Percentiles rank a stretch among this genome's conserved stretches.
phyloP scores from a whole-genome alignment of 345 rosid species.

The Carallia brachiata region DNA sequence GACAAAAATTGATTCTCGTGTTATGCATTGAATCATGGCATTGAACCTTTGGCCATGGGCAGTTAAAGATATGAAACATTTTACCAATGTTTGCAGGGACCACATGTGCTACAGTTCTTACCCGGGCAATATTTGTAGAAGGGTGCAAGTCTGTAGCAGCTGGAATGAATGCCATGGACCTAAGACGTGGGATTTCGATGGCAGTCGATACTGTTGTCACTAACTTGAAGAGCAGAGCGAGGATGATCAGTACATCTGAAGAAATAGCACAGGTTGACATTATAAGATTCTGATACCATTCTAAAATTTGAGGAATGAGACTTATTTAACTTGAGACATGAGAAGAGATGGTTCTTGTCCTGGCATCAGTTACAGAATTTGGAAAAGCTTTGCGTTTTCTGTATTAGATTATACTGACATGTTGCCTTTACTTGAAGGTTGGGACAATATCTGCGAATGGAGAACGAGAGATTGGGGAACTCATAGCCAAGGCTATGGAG shows the following conservation, averaged over 20 bases:
- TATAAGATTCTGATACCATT: neutral
- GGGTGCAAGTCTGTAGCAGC: constrained; percentile 34
- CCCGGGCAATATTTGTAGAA: constrained; percentile 22
- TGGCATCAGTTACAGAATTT: neutral
- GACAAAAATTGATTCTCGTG: too few relatives aligned
- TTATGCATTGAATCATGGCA: neutral
- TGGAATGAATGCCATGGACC: constrained; percentile 34
- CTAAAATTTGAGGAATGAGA: neutral
- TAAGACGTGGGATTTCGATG: constrained; percentile 26
- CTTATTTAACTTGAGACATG: neutral
- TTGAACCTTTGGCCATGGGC: neutral
- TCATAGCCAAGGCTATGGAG: constrained; percentile 96
- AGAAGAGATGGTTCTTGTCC: neutral
- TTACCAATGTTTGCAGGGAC: constrained; percentile 21
- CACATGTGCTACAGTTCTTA: constrained; percentile 30
- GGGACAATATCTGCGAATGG: constrained; percentile 98
- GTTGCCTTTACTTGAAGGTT: constrained; percentile 13
- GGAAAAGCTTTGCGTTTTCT: neutral
- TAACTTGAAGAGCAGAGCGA: constrained; percentile 27
- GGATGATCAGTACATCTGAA: constrained; percentile 54
- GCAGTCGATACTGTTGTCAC: constrained; percentile 25
- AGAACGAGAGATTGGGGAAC: constrained; percentile 89
- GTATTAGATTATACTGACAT: neutral
- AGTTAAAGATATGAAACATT: neutral
- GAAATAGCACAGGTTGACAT: constrained; percentile 85